phyloP scores from a whole-genome alignment of 2,329 filamentous ascomycete genomes.

The Xylariales sp. region DNA sequence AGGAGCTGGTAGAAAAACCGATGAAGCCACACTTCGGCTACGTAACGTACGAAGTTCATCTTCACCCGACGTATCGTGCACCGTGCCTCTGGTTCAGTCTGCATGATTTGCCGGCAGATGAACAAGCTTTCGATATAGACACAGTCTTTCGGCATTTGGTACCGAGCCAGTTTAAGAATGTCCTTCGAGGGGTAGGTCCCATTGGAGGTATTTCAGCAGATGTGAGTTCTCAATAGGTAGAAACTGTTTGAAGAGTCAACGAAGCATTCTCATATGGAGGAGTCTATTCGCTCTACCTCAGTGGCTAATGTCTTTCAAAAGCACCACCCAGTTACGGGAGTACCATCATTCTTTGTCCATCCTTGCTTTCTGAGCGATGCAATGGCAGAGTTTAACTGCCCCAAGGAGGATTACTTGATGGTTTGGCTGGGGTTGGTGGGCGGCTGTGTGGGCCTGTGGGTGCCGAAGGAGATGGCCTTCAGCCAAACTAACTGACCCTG shows the following conservation, averaged over 20 bases:
- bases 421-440: conserved; percentile 89
- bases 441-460: conserved; percentile 70
- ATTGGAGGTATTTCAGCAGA: conserved; percentile 73
- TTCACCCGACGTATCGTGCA: conserved; percentile 70
- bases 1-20: conserved; percentile 29
- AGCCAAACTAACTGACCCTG: no score
- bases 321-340: conserved; percentile 78
- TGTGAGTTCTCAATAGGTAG: conserved; percentile 49
- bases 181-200: conserved; percentile 56
- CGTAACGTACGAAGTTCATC: conserved; percentile 69
- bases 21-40: conserved; percentile 28
- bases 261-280: conserved; percentile 27
- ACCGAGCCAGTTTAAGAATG: conserved; percentile 58
- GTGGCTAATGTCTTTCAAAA: conserved; percentile 33
- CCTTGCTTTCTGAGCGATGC: conserved; percentile 85
- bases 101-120: conserved; percentile 50
- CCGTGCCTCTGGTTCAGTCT: conserved; percentile 75
- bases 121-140: conserved; percentile 58
- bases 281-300: conserved; percentile 35
- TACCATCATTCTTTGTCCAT: conserved; percentile 86
- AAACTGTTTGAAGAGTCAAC: conserved; percentile 26
- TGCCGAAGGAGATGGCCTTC: conserved; percentile 65
- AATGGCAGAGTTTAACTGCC: conserved; percentile 62
- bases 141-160: conserved; percentile 68
- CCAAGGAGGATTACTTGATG: conserved; percentile 69